Evolutionary conservation across 1,284 basidiomycete genomes (phyloP), one percentile per base, ranked within the genome.

Genomic region (Cystobasidiaceae sp.): DNA sequence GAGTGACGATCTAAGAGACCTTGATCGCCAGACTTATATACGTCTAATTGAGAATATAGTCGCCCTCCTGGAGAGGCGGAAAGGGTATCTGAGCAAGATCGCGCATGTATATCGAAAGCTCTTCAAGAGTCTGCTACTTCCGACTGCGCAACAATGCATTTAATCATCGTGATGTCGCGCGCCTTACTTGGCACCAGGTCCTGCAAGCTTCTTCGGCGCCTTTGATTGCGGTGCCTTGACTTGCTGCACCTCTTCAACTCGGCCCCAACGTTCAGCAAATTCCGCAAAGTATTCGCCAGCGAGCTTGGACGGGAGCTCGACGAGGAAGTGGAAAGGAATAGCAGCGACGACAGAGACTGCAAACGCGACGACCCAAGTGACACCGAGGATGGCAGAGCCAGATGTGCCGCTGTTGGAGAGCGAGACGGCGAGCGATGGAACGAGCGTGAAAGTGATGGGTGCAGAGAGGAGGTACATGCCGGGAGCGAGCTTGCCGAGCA

Each of bases 241-340:
- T 33, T 34, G 21, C 28, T 48, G 27, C n/a, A 23, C 60, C 13
- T 62, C 52, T 39, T 63, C 54, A 19, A 17, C 21, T 58, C 52
- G 39, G 19, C 72, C 68, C 55, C 69, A 67, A 41, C 69, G 70
- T 59, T 72, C 70, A 32, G 72, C 43, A 11, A 70, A 56, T 52
- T 75, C 71, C 51, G 57, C 68, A 28, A 74, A 45, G 27, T 72
- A 64, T 65, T 75, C 74, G 28, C 74, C 74, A 0, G 74, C 58
- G 58, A 75, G 65, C 67, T 74, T 74, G 56, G 68, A 70, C 44
- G 74, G 74, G 44, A 74, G 67, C 67, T 75, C 74, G 67, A 75
- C 70, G 23, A 73, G 17, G 28, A 75, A 72, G 68, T 75, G 72
- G 71, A 75, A 75, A 32, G 67, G 61, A 66, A 75, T 67, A 28